These are phyloP conservation scores for Metarhizium guizhouense DNA, from an alignment of 2,329 filamentous ascomycete genomes.

Conservation along the genomic window DNA sequence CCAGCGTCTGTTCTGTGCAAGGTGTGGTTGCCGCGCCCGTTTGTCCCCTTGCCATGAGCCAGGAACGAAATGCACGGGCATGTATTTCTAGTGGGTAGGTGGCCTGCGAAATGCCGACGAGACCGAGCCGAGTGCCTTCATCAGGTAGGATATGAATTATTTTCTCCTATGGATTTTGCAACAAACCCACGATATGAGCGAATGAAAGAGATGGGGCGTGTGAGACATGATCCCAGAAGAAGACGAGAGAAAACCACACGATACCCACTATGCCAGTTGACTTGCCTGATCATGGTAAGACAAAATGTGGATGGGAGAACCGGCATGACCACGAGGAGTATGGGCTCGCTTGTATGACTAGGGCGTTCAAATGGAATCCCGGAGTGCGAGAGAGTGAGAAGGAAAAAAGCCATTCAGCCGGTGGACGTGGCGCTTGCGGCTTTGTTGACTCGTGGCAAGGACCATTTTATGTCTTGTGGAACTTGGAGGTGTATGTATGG, in stretches of 20 bases:
- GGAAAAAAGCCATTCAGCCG: not conserved
- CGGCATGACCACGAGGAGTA: not conserved
- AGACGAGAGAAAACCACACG: not conserved
- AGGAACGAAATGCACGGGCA: not conserved
- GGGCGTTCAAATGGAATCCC: no score
- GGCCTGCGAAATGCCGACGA: not conserved
- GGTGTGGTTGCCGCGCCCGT: no score
- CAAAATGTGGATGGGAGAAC: not conserved
- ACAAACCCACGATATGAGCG: not conserved
- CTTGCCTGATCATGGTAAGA: not conserved
- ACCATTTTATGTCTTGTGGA: not conserved
- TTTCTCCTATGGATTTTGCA: not conserved
- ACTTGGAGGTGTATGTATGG: not conserved
- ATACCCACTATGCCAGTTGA: not conserved
- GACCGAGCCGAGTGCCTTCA: not conserved
- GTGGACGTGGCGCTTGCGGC: not conserved
- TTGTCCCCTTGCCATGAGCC: not conserved
- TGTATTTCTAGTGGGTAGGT: not conserved
- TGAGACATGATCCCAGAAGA: not conserved
- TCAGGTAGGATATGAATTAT: not conserved
- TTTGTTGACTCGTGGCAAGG: not conserved
- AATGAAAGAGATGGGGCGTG: not conserved
- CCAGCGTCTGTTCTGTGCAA: no score
- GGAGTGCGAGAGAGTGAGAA: not conserved
- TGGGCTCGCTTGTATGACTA: no score